Percentiles rank a stretch among this genome's conserved stretches.
phyloP scores from a whole-genome alignment of 441 rosid species.

The Erodium moschatum region DNA sequence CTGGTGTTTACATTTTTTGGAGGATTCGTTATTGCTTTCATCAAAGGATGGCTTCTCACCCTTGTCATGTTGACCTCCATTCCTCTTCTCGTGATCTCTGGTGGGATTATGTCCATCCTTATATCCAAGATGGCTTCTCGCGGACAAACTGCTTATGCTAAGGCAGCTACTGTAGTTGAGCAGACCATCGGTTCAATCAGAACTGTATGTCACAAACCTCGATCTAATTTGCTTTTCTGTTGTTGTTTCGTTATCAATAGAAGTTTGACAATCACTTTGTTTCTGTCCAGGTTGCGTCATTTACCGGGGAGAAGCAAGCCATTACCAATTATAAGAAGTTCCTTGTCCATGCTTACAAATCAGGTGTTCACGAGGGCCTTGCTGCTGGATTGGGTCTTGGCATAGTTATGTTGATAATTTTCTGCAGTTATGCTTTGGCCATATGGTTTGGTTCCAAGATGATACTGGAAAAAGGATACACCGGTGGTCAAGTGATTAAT shows the following conservation, averaged over 20 bases:
- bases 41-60: slow-evolving; percentile 50
- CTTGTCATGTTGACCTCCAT: slow-evolving; percentile 43
- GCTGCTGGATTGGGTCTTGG: slow-evolving; percentile 60
- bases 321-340: slow-evolving; percentile 38
- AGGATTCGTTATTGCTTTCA: slow-evolving; percentile 49
- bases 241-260: neutral
- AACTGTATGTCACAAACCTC: slow-evolving; percentile 40
- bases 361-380: slow-evolving; percentile 47
- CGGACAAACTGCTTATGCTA: slow-evolving; percentile 57
- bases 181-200: slow-evolving; percentile 66
- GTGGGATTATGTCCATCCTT: slow-evolving; percentile 38
- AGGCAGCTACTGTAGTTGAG: slow-evolving; percentile 59
- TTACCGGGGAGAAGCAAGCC: slow-evolving; percentile 59
- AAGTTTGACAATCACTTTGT: neutral
- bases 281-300: slow-evolving; percentile 51
- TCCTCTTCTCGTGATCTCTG: slow-evolving; percentile 45
- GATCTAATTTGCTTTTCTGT: neutral
- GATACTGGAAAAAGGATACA: slow-evolving; percentile 44
- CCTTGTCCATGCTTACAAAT: slow-evolving; percentile 46
- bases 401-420: slow-evolving; percentile 26
- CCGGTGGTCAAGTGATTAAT: slow-evolving; percentile 54
- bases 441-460: slow-evolving; percentile 47
- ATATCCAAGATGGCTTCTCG: slow-evolving; percentile 47
- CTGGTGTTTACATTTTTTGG: slow-evolving; percentile 47
- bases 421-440: slow-evolving; percentile 45